Percentiles rank a stretch among this genome's conserved stretches.
phyloP scores from a whole-genome alignment of 345 rosid genomes.

The Citrus unshiu region DNA sequence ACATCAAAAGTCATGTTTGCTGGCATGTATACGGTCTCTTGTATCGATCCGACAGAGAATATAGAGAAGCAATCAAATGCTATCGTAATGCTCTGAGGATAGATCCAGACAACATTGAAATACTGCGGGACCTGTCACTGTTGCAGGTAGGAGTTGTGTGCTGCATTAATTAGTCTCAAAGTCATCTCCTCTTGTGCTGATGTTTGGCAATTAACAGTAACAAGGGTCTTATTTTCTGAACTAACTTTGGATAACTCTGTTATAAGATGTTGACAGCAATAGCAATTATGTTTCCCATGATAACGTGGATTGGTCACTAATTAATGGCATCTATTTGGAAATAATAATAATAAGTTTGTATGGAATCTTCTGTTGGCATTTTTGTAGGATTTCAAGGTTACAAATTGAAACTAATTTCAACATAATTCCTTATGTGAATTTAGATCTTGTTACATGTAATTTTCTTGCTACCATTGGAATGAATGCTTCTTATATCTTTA shows the following conservation, averaged over 20 bases:
- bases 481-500: neutral
- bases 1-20: constrained; percentile 98
- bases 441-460: neutral
- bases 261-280: neutral
- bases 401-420: neutral
- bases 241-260: neutral
- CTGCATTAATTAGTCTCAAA: neutral
- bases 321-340: neutral
- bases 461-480: neutral
- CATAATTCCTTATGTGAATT: neutral
- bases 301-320: neutral
- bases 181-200: neutral
- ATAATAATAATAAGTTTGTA: neutral
- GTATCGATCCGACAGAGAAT: constrained; percentile 98
- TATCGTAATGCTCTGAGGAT: constrained; percentile 89
- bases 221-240: neutral
- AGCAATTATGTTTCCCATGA: neutral
- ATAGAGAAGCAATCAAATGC: constrained; percentile 98
- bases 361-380: neutral
- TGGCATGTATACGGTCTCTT: constrained; percentile 99
- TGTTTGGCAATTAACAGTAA: neutral
- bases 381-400: neutral
- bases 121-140: constrained; percentile 88
- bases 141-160: constrained; percentile 63
- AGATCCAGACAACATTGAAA: constrained; percentile 98